Conservation (phyloP, 2,329 filamentous ascomycete species). For the Tolypocladium guangdongense region DNA sequence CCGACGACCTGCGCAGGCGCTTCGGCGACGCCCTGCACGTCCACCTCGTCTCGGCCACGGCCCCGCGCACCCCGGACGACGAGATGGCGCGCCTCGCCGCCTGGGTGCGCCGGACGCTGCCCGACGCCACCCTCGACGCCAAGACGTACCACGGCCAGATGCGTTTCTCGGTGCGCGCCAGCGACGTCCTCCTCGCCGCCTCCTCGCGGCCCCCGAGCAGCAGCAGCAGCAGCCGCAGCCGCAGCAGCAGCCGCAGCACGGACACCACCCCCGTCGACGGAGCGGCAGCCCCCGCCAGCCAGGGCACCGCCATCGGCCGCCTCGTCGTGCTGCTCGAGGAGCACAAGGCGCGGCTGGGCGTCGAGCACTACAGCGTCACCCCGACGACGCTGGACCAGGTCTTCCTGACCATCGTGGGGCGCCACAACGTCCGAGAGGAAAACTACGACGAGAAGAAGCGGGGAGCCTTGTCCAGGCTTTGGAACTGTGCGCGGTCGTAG, state of each 20-base stretch:
- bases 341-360: slow-evolving; percentile 53
- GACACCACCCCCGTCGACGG: neutral
- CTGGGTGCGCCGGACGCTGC: slow-evolving; percentile 55
- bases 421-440: slow-evolving; percentile 71
- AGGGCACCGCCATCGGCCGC: slow-evolving; percentile 47
- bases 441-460: slow-evolving; percentile 32
- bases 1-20: slow-evolving; percentile 57
- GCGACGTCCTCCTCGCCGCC: slow-evolving; percentile 19
- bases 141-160: slow-evolving; percentile 78
- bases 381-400: slow-evolving; percentile 87
- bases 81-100: slow-evolving; percentile 56
- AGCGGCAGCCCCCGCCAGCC: slow-evolving; percentile 13
- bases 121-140: slow-evolving; percentile 56
- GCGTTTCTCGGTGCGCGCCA: slow-evolving; percentile 64
- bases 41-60: slow-evolving; percentile 65
- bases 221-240: slow-evolving; percentile 5
- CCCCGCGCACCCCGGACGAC: slow-evolving; percentile 58
- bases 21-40: slow-evolving; percentile 75
- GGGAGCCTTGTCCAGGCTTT: slow-evolving; percentile 4
- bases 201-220: too few relatives aligned
- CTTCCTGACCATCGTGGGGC: slow-evolving; percentile 73
- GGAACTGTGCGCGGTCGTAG: neutral
- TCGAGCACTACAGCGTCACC: slow-evolving; percentile 79
- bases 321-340: slow-evolving; percentile 66
- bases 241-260: neutral